Conservation (phyloP, 108 stramenopile species). For the Epipyxis sp. region DNA sequence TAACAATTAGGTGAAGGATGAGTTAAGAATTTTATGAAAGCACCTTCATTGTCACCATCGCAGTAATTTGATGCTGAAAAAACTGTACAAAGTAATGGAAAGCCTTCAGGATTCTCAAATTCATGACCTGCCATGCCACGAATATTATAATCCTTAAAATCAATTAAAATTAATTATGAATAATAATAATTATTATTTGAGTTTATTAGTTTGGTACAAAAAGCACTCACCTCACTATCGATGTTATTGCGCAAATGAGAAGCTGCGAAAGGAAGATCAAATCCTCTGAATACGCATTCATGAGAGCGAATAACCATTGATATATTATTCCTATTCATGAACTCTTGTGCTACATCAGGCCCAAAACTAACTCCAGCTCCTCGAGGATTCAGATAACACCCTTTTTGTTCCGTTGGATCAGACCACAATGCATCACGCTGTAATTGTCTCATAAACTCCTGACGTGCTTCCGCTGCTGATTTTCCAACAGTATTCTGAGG, state of each 20-base stretch:
- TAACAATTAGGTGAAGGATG: neutral
- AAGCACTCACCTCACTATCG: too few relatives aligned
- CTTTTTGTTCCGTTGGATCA: slow-evolving; percentile 45
- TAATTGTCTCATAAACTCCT: slow-evolving; percentile 21
- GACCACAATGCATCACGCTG: slow-evolving; percentile 52
- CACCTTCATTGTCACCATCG: slow-evolving; percentile 42
- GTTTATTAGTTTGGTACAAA: too few relatives aligned
- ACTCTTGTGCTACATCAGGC: slow-evolving; percentile 58
- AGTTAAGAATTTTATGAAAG: neutral
- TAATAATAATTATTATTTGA: too few relatives aligned
- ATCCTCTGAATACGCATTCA: slow-evolving; percentile 64
- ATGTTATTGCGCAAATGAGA: too few relatives aligned
- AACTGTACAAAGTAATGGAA: slow-evolving; percentile 50
- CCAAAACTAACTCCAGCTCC: slow-evolving; percentile 65
- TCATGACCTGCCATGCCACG: neutral
- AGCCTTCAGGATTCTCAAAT: neutral
- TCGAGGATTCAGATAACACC: slow-evolving; percentile 53
- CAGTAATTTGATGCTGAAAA: slow-evolving; percentile 64
- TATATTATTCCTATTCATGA: slow-evolving; percentile 54
- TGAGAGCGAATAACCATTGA: slow-evolving; percentile 61
- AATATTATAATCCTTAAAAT: too few relatives aligned
- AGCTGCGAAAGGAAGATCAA: slow-evolving; percentile 35
- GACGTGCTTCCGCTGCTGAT: neutral
- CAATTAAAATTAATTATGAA: too few relatives aligned
- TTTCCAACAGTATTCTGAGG: slow-evolving; percentile 1